These are phyloP conservation scores for Vaccinium vitisidaea DNA, from an alignment of 148 eudicot genomes.

Conservation along the genomic window DNA sequence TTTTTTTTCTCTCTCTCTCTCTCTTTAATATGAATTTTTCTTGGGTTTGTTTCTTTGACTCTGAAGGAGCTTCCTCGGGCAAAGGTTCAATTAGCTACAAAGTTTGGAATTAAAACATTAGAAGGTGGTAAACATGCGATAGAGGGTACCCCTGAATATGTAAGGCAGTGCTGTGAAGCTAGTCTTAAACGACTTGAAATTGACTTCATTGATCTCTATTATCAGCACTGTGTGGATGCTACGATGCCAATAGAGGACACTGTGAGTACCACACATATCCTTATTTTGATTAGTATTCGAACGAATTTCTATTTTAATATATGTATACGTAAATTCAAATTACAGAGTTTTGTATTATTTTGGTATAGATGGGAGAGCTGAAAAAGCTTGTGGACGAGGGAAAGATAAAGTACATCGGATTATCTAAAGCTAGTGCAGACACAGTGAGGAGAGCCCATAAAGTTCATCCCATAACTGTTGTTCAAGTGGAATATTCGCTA, in stretches of 20 bases:
- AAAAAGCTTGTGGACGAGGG: slow-evolving; percentile 63
- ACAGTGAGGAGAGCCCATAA: slow-evolving; percentile 52
- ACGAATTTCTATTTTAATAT: not conserved
- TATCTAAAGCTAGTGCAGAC: slow-evolving; percentile 48
- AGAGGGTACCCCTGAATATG: slow-evolving; percentile 41
- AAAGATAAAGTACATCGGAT: slow-evolving; percentile 48
- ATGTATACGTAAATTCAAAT: not conserved
- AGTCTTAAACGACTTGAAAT: slow-evolving; percentile 45
- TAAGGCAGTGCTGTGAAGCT: slow-evolving; percentile 39
- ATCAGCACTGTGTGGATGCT: slow-evolving; percentile 41
- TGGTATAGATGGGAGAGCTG: slow-evolving; percentile 45
- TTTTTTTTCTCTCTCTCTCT: not conserved
- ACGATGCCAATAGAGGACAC: slow-evolving; percentile 48
- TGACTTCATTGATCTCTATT: slow-evolving; percentile 51
- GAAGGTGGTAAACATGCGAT: slow-evolving; percentile 8
- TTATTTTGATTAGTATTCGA: not conserved
- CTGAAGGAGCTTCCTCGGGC: slow-evolving; percentile 37
- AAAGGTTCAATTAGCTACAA: slow-evolving; percentile 40
- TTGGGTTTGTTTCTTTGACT: not conserved
- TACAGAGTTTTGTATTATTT: not conserved
- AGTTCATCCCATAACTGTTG: slow-evolving; percentile 51
- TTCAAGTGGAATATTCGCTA: slow-evolving; percentile 31
- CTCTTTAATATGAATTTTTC: no score
- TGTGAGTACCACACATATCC: slow-evolving; percentile 18
- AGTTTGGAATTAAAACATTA: slow-evolving; percentile 32